Percentiles rank a stretch among this genome's conserved stretches.
Evolutionary conservation across 2,329 filamentous ascomycete species (phyloP).

Genomic region (Cercospora citrullina): DNA sequence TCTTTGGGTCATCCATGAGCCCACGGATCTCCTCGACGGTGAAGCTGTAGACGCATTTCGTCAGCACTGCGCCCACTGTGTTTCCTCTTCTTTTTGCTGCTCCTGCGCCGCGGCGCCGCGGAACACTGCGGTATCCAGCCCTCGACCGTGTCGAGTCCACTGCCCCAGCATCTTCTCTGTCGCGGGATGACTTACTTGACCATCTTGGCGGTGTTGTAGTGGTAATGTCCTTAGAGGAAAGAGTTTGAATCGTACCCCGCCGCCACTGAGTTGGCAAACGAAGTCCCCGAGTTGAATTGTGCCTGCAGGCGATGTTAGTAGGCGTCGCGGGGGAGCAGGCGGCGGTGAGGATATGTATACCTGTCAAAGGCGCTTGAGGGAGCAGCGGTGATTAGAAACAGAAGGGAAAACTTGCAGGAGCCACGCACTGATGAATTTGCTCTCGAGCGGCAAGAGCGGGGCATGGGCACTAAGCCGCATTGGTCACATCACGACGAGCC

Average conservation of each 20-base stretch:
- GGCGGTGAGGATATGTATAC: constrained; percentile 19
- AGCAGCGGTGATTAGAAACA: constrained; percentile 8
- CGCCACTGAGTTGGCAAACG: constrained; percentile 11
- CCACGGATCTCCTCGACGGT: constrained; percentile 24
- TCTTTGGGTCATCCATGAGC: constrained; percentile 74
- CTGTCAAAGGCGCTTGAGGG: constrained; percentile 30
- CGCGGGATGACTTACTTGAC: constrained; percentile 70
- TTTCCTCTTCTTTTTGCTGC: not conserved
- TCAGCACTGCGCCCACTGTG: constrained; percentile 4
- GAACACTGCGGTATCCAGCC: not conserved
- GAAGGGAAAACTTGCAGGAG: constrained; percentile 2
- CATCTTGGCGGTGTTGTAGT: constrained; percentile 79
- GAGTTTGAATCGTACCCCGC: constrained; percentile 12
- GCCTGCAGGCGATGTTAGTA: constrained; percentile 8
- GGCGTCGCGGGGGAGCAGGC: constrained; percentile 5
- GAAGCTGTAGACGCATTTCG: constrained; percentile 11
- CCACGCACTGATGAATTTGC: constrained; percentile 4
- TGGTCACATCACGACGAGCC: not conserved
- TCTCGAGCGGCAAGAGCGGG: not conserved
- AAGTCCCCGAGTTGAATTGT: constrained; percentile 14
- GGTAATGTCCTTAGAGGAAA: constrained; percentile 16
- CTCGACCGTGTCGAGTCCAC: not conserved
- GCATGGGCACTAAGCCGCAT: constrained; percentile 1
- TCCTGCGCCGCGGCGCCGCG: constrained; percentile 2
- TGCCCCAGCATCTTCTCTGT: not conserved